phyloP scores from a whole-genome alignment of 2,329 filamentous ascomycete species.

The Polytolypa hystricis region DNA sequence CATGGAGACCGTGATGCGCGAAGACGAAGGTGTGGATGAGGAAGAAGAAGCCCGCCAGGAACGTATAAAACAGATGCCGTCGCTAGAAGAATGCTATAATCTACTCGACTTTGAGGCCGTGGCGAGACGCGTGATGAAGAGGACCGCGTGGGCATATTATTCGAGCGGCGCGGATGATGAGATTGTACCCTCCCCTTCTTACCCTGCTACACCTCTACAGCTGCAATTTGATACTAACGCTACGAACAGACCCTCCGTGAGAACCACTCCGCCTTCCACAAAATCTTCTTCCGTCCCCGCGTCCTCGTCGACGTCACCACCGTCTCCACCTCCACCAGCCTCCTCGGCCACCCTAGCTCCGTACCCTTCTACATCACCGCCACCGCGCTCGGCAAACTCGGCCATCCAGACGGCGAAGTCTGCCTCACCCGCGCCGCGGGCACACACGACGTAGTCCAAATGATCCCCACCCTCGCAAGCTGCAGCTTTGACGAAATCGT shows the following conservation, averaged over 20 bases:
- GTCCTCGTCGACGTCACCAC: slow-evolving; percentile 82
- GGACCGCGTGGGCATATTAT: slow-evolving; percentile 94
- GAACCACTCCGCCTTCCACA: slow-evolving; percentile 92
- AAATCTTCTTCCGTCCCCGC: slow-evolving; percentile 90
- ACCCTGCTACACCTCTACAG: background rate
- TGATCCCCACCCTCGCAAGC: slow-evolving; percentile 95
- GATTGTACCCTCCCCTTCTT: slow-evolving; percentile 46
- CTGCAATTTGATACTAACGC: slow-evolving; percentile 1
- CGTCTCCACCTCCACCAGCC: slow-evolving; percentile 78
- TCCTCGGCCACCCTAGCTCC: slow-evolving; percentile 76
- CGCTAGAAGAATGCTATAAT: slow-evolving; percentile 82
- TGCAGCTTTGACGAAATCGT: slow-evolving; percentile 97
- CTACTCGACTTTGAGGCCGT: slow-evolving; percentile 93
- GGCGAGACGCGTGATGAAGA: slow-evolving; percentile 85
- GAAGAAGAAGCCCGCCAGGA: slow-evolving; percentile 65
- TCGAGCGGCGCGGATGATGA: slow-evolving; percentile 86
- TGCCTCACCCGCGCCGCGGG: slow-evolving; percentile 72
- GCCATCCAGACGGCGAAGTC: slow-evolving; percentile 87
- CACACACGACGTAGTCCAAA: slow-evolving; percentile 86
- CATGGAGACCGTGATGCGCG: slow-evolving; percentile 63
- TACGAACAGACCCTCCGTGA: slow-evolving; percentile 68
- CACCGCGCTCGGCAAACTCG: slow-evolving; percentile 89
- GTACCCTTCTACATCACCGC: slow-evolving; percentile 96
- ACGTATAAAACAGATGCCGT: slow-evolving; percentile 63
- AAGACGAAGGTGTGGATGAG: slow-evolving; percentile 56